Evolutionary conservation across 176 grass and related monocot species (phyloP), one percentile per base, ranked within the genome.

Genomic region (Ensete ventricosum): DNA sequence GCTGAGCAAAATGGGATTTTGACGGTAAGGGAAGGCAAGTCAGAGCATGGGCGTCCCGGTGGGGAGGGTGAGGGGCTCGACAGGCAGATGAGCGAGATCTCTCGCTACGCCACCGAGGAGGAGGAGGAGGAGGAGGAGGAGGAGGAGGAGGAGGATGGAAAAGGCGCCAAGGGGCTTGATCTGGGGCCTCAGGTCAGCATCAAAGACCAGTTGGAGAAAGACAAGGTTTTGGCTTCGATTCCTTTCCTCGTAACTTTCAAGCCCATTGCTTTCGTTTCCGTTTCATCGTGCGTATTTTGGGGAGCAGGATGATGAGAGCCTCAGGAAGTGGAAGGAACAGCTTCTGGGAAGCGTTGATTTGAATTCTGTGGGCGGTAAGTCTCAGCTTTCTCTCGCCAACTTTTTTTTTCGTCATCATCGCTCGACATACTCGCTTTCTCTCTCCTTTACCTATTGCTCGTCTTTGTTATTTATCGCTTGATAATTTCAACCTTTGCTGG

Each of bases 311-410:
- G 96, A 99, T 72, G 96, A 99, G 88, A 99, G 96, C 84, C 84
- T 99, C 24, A 80, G 91, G 79, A 83, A 84, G 79, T 99, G 96
- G 96, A 99, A 99, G 82, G 91, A 95, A 81, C 91, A 99, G 80
- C 88, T 99, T 20, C 62, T 99, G 2, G 88, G 96, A 70, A 86
- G 88, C 74, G 91, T 99, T 50, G 91, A 99, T 80, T 83, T 99
- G 84, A 95, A 88, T 80, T 89, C 96, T 70, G 91, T 99, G 0
- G 96, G 96, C 94, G 96, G 96, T 91, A 89, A 92, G 13, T 26
- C 58, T 74, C 1, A 49, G 6, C 0, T 71, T 26, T 24, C 13
- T 76, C 29, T 70, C 1, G 13, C 29, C 14, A 48, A 54, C 21
- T 48, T 54, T 55, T 9, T 10, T 10, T 11, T 74, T 17, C 25